Base-by-base conservation (phyloP, 1,284 basidiomycete species). In the Puccinia coronata region DNA sequence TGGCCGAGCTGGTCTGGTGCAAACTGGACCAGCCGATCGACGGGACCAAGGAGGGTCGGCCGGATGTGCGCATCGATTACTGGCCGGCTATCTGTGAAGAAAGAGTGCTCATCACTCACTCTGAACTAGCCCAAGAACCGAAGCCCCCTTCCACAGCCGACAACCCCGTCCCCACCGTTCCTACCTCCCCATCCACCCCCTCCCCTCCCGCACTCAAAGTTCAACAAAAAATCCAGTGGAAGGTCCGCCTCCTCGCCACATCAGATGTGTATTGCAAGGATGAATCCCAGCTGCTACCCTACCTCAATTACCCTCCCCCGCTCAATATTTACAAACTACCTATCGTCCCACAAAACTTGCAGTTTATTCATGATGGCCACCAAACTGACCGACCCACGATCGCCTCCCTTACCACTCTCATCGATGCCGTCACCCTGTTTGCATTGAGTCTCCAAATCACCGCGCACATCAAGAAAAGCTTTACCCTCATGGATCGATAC, bases 1-100 rank as follows among this genome's bases (percentile, higher is more conserved):
- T 89, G 43, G 90, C 90, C 28, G 92, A 94, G 85, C 84, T 93
- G 31, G 88, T 94, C 8, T 94, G 92, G 92, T 91, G 90, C 81
- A 87, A 88, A 23, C 86, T 94, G 43, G 85, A 88, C 53, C 84
- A 86, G 3, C 88, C 91, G 0, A 91, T 93, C 74, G 82, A 84
- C 18, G 87, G 86, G 0, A 49, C 59, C 84, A 87, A 4, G 85
- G 86, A 1, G 86, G 87, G 70, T 0, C 84, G 86, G 47, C 59
- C 83, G 12, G 87, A 86, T 23, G 87, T 88, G 69, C 84, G 84
- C 25, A 91, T 93, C 82, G 83, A 86, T 34, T 91, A 90, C 83
- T 93, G 92, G 92, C 92, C 92, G 0, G 91, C 89, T 1, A 84
- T 93, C 25, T 88, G 93, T 14, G 88, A 57, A 25, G 23, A 70